Evolutionary conservation across 371 early-diverging fungal species (phyloP), one percentile per base, ranked within the genome.

Genomic region (Mucor plumbeus): DNA sequence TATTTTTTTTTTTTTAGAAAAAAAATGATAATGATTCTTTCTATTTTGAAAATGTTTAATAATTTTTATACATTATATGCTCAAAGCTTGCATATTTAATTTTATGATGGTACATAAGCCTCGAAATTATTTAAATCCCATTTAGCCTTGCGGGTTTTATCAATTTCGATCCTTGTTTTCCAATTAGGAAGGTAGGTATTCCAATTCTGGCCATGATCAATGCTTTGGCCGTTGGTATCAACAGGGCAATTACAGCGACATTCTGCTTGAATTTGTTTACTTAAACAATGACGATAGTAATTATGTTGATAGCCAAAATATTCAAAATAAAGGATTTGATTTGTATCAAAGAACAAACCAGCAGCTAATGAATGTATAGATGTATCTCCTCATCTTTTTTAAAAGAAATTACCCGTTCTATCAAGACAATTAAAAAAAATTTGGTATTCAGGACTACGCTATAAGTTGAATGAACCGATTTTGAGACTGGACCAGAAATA

Each of bases 401-500:
- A 89, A 56, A 89, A 89, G 72, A 90, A 89, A 21, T 88, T 88
- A 31, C 90, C 90, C 0, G 88, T 84, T 31, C 76, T 61, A 63
- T 90, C 90, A 47, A 90, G 68, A 57, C 87, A 80, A 34, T 90
- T 65, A 63, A 88, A 90, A 62, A 79, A 90, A 54, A 79, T 79
- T 60, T 79, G 82, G 63, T 90, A 90, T 48, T 66, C 68, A 15
- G 84, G 77, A 54, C 85, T 85, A 64, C 95, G 85, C 77, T 89
- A 95, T 38, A 97, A 86, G 36, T 91, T 85, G 69, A 97, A 79
- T 57, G 87, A 87, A 26, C 86, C 97, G 60, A 98, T 96, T 75
- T 95, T 96, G 78, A n/a, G n/a, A n/a, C n/a, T n/a, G n/a, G n/a
- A n/a, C n/a, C n/a, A 96, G 70, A 95, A 96, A 72, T 95, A 94